These are phyloP conservation scores for Eucalyptus coolabah DNA, from an alignment of 345 rosid species.

Conservation along the genomic window DNA sequence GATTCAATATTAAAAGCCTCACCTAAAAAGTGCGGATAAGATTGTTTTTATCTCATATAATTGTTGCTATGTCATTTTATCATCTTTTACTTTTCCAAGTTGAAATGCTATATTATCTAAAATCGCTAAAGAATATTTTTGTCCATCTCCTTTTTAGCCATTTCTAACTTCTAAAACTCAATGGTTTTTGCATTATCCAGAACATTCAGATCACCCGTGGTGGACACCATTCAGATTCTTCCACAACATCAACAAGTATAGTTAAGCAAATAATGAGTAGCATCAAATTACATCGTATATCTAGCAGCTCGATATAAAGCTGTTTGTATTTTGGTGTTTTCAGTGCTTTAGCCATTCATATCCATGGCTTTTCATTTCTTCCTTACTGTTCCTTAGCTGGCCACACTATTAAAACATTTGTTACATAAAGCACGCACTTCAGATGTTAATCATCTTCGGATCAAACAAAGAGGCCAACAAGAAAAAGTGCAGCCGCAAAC, in stretches of 20 bases:
- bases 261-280: neutral
- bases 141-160: neutral
- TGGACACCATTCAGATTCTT: conserved; percentile 76
- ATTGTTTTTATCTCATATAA: neutral
- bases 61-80: neutral
- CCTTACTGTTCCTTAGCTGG: too few species aligned
- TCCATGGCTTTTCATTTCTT: too few species aligned
- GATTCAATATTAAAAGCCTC: too few species aligned
- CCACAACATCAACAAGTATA: conserved; percentile 93
- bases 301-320: neutral
- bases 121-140: neutral
- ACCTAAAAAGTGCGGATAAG: too few species aligned
- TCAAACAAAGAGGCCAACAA: neutral
- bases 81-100: neutral
- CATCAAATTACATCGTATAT: neutral
- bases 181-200: conserved; percentile 55
- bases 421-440: neutral
- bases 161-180: neutral
- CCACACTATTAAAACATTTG: too few species aligned
- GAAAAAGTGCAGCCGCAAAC: neutral
- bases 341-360: neutral
- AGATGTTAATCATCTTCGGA: neutral
- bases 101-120: neutral
- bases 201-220: conserved; percentile 65
- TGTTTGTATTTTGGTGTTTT: neutral